A percentile compares a stretch with the other conserved stretches of the same genome.
phyloP scores from a whole-genome alignment of 2,329 filamentous ascomycete genomes.

The Penicillium fuscoglaucum region DNA sequence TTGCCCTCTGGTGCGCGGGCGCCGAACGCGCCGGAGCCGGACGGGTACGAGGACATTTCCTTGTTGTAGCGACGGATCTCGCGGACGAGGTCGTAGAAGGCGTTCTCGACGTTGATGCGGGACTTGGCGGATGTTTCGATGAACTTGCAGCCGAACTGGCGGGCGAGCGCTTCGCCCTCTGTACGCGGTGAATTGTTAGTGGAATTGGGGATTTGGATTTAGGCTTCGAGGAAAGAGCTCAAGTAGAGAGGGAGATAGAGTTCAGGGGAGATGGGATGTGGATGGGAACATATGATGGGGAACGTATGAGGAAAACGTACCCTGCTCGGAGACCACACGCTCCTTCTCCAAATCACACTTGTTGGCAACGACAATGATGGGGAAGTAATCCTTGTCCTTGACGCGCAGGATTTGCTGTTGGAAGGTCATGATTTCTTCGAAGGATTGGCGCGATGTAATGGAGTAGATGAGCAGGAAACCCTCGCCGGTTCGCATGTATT shows the following conservation, averaged over 20 bases:
- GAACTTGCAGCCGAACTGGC: slow-evolving; percentile 92
- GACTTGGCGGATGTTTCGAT: slow-evolving; percentile 99
- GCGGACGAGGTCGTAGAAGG: slow-evolving; percentile 97
- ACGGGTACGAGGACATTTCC: slow-evolving; percentile 87
- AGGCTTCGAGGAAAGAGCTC: not conserved
- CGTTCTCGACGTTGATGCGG: slow-evolving; percentile 95
- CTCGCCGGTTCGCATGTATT: slow-evolving; percentile 99
- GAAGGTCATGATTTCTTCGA: slow-evolving; percentile 98
- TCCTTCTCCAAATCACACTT: slow-evolving; percentile 97
- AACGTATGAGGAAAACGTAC: slow-evolving; percentile 53
- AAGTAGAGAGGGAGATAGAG: not conserved
- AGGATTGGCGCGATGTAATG: slow-evolving; percentile 94
- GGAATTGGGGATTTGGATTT: not conserved
- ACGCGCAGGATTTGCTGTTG: slow-evolving; percentile 98
- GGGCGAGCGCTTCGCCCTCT: slow-evolving; percentile 89
- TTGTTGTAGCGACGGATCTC: slow-evolving; percentile 98
- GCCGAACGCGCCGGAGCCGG: slow-evolving; percentile 63
- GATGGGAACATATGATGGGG: not conserved
- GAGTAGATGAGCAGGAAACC: slow-evolving; percentile 98
- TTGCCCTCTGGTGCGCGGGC: slow-evolving; percentile 63
- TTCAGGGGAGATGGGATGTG: not conserved
- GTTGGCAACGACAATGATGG: slow-evolving; percentile 98
- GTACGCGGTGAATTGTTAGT: not conserved
- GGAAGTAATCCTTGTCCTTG: slow-evolving; percentile 99
- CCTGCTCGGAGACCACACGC: slow-evolving; percentile 86